Conservation (phyloP, 306 rosid species). For the Sesbania bispinosa region DNA sequence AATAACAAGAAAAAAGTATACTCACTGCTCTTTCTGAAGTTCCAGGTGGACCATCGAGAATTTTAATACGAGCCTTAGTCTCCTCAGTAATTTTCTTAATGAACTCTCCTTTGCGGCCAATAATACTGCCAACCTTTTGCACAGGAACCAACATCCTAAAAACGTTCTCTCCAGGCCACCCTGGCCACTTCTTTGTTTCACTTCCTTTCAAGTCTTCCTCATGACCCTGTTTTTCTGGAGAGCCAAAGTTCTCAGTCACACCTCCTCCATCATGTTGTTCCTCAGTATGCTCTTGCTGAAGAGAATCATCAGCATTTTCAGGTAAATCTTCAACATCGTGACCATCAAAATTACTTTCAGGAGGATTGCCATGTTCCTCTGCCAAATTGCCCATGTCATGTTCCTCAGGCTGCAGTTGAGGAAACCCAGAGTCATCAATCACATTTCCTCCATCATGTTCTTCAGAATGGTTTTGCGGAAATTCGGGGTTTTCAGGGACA, state of each 20-base stretch:
- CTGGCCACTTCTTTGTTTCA: slow-evolving; percentile 89
- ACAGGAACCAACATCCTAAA: slow-evolving; percentile 93
- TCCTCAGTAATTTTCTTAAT: slow-evolving; percentile 93
- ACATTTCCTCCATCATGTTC: slow-evolving; percentile 40
- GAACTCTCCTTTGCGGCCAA: slow-evolving; percentile 96
- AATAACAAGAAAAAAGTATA: slow-evolving; percentile 23
- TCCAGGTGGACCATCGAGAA: slow-evolving; percentile 97
- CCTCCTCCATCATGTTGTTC: slow-evolving; percentile 42
- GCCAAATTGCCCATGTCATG: slow-evolving; percentile 28
- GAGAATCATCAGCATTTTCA: slow-evolving; percentile 19
- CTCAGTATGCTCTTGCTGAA: slow-evolving; percentile 28
- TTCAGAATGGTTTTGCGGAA: slow-evolving; percentile 32
- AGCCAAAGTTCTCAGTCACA: slow-evolving; percentile 26
- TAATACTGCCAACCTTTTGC: slow-evolving; percentile 92
- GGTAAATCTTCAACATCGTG: slow-evolving; percentile 28
- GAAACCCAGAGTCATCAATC: slow-evolving; percentile 38
- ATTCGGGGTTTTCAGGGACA: slow-evolving; percentile 43
- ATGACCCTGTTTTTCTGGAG: slow-evolving; percentile 34
- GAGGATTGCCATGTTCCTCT: slow-evolving; percentile 27
- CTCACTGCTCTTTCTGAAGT: slow-evolving; percentile 98
- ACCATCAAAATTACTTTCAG: slow-evolving; percentile 33
- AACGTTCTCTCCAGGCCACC: slow-evolving; percentile 99
- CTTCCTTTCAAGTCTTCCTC: slow-evolving; percentile 41
- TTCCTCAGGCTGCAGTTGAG: slow-evolving; percentile 35
- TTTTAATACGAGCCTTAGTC: slow-evolving; percentile 87